These are phyloP conservation scores for Tylopilus plumbeoviolaceoides DNA, from an alignment of 768 basidiomycete species.

Conservation along the genomic window DNA sequence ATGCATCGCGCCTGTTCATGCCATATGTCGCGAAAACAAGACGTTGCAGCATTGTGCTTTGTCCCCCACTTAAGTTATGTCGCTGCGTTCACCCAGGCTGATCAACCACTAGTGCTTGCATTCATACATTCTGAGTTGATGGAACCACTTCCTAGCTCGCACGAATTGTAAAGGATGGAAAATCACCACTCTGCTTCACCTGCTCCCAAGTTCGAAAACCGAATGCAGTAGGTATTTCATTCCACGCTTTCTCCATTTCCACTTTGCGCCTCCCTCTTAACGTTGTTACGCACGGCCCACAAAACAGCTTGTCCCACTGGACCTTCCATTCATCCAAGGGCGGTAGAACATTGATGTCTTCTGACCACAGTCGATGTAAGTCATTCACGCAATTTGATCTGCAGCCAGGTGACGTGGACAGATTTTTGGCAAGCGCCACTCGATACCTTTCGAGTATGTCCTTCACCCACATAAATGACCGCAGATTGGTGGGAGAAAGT, in stretches of 20 bases:
- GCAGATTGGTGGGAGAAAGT: conserved; percentile 6
- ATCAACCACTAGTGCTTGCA: neutral
- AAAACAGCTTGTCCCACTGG: conserved; percentile 5
- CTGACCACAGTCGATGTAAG: neutral
- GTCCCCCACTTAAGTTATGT: neutral
- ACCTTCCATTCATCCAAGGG: neutral
- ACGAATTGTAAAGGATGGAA: neutral
- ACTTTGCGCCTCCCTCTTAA: neutral
- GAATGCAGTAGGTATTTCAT: conserved; percentile 1
- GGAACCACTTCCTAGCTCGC: too few species aligned
- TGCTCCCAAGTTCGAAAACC: conserved; percentile 6
- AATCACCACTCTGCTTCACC: neutral
- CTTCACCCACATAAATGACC: conserved; percentile 1
- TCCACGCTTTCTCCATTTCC: neutral
- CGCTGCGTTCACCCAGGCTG: neutral
- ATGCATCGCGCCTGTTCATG: conserved; percentile 27
- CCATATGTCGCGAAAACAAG: conserved; percentile 26
- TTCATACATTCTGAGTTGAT: neutral
- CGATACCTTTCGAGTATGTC: neutral
- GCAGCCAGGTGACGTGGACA: neutral
- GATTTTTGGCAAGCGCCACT: neutral
- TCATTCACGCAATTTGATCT: neutral
- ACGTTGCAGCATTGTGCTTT: neutral
- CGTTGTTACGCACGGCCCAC: neutral
- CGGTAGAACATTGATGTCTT: neutral